phyloP scores from a whole-genome alignment of 1,284 basidiomycete species.

The Leccinum angustisporum region DNA sequence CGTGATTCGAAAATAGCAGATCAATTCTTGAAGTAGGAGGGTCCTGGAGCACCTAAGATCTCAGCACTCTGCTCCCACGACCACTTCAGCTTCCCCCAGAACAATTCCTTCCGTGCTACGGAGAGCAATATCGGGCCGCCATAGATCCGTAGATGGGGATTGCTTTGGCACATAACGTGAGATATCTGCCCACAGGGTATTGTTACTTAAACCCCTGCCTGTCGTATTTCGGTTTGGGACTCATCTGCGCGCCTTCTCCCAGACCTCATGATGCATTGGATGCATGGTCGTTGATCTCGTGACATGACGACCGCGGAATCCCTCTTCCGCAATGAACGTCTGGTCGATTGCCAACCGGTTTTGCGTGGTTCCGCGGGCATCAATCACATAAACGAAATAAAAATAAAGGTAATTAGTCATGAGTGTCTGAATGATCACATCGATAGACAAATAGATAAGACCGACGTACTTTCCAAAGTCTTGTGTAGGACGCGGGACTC shows the following conservation, averaged over 20 bases:
- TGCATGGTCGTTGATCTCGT: constrained; percentile 1
- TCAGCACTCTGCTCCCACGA: constrained; percentile 6
- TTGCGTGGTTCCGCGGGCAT: neutral
- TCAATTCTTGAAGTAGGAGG: constrained; percentile 21
- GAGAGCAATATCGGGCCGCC: neutral
- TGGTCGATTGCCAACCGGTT: neutral
- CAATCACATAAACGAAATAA: neutral
- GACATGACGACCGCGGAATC: neutral
- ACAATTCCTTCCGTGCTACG: neutral
- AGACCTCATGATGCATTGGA: constrained; percentile 1
- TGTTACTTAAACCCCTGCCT: constrained; percentile 5
- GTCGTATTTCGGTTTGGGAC: constrained; percentile 10
- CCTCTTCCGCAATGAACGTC: constrained; percentile 1
- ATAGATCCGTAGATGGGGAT: constrained; percentile 12
- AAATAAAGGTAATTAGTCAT: constrained; percentile 2
- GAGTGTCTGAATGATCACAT: neutral
- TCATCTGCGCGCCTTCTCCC: neutral
- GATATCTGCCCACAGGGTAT: constrained; percentile 3
- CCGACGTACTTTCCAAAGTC: neutral
- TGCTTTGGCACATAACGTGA: constrained; percentile 3
- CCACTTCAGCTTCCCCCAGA: neutral
- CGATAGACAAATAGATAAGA: constrained; percentile 8
- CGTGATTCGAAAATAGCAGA: constrained; percentile 20
- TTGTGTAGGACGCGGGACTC: neutral
- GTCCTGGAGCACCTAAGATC: constrained; percentile 4